Evolutionary conservation across 306 rosid genomes (phyloP), one percentile per base, ranked within the genome.

Genomic region (Malus sylvestris): DNA sequence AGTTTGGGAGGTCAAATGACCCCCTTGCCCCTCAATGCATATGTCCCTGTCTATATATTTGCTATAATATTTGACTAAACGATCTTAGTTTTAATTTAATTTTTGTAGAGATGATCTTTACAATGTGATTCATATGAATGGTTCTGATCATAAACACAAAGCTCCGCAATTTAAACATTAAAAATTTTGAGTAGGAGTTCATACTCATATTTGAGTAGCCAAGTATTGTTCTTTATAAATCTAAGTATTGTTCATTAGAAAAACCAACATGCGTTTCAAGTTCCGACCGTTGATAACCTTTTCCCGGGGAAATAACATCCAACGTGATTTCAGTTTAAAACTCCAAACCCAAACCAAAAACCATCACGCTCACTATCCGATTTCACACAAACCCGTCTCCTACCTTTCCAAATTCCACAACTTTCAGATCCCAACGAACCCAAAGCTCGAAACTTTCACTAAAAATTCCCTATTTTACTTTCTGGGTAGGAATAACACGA

Each of bases 231-330:
- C 3, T 27, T 30, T 30, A 30, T 30, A 30, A 30, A 30, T 30
- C 33, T 30, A 30, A 4, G 29, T 27, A 27, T 27, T 27, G 29
- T 27, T 27, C 33, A 4, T 32, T 18, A 18, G 78, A 6, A 46
- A n/a, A 49, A 3, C 58, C 44, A 38, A 30, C 45, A 81, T 76
- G 83, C 61, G n/a, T 11, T 40, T 49, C 82, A 77, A 72, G 33
- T 78, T 78, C 81, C 75, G 45, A 74, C 49, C 74, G 32, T 66
- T 62, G 16, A 59, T 46, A 22, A 76, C 44, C 30, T 20, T 85
- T 67, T 53, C 83, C 79, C 78, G 68, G 74, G 29, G 60, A 81
- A 83, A 32, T 9, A 23, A 68, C 53, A 71, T 68, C 74, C 79
- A 38, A 63, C 42, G 65, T 20, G 18, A 67, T 15, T 69, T 80